These are phyloP conservation scores for Persicaria maculosa DNA, from an alignment of 148 eudicot genomes.

Conservation along the genomic window DNA sequence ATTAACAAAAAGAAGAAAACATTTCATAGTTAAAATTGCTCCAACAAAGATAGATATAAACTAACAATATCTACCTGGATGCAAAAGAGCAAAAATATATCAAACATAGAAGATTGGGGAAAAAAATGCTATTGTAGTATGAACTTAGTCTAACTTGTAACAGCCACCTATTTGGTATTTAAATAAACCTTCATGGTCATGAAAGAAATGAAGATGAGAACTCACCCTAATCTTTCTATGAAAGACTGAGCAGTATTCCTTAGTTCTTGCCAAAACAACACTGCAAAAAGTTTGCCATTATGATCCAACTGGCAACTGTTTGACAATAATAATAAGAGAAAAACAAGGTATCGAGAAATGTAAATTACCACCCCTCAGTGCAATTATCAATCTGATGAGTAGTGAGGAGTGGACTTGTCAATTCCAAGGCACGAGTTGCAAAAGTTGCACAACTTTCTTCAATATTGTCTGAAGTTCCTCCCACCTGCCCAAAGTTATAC, in stretches of 20 bases:
- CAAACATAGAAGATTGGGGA: background rate
- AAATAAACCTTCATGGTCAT: background rate
- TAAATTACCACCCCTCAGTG: constrained; percentile 86
- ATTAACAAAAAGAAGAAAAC: background rate
- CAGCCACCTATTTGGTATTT: background rate
- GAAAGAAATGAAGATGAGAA: background rate
- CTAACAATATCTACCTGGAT: background rate
- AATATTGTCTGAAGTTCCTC: constrained; percentile 91
- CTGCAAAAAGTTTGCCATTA: constrained; percentile 36
- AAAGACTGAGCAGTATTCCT: constrained; percentile 80
- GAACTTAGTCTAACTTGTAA: background rate
- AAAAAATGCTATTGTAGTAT: background rate
- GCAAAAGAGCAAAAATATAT: background rate
- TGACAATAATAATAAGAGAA: background rate
- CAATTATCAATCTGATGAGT: constrained; percentile 99
- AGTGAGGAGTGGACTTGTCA: constrained; percentile 56
- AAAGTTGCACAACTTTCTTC: constrained; percentile 95
- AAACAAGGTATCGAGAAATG: background rate
- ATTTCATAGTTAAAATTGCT: background rate
- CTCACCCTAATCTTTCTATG: constrained; percentile 90
- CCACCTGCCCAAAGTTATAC: constrained; percentile 44
- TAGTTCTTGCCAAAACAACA: constrained; percentile 79
- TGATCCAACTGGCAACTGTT: constrained; percentile 7
- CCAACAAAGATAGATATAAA: background rate
- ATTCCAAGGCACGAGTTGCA: constrained; percentile 84